A percentile compares a stretch with the other conserved stretches of the same genome.
Evolutionary conservation across 2,329 filamentous ascomycete species (phyloP).

Genomic region (Didymella keratinophila): DNA sequence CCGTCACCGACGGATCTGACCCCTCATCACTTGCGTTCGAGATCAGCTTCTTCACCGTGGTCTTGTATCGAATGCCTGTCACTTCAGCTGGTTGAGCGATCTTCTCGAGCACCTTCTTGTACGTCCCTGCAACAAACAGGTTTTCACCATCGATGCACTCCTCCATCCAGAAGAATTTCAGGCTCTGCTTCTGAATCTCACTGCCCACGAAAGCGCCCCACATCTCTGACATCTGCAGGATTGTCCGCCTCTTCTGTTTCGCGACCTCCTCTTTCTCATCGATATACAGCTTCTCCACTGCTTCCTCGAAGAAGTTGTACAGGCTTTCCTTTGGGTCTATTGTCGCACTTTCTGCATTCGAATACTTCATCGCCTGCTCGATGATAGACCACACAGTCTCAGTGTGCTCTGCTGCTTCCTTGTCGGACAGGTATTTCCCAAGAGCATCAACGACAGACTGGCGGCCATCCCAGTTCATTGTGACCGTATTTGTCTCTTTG

Average conservation of each 20-base stretch:
- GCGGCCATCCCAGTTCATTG: slow-evolving; percentile 62
- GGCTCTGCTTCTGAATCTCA: slow-evolving; percentile 68
- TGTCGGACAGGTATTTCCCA: slow-evolving; percentile 60
- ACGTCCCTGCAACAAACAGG: slow-evolving; percentile 68
- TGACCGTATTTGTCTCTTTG: slow-evolving; percentile 64
- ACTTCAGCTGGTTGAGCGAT: slow-evolving; percentile 66
- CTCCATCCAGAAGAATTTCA: slow-evolving; percentile 81
- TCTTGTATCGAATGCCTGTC: slow-evolving; percentile 62
- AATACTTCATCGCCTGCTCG: slow-evolving; percentile 71
- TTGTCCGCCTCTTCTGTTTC: slow-evolving; percentile 57
- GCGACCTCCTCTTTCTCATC: slow-evolving; percentile 48
- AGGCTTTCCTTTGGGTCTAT: slow-evolving; percentile 64
- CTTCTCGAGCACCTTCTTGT: slow-evolving; percentile 65
- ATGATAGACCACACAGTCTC: slow-evolving; percentile 73
- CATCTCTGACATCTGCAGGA: slow-evolving; percentile 65
- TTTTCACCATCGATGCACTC: slow-evolving; percentile 78
- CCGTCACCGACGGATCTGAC: slow-evolving; percentile 34
- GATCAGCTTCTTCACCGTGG: slow-evolving; percentile 56
- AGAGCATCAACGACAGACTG: slow-evolving; percentile 65
- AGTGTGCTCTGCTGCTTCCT: slow-evolving; percentile 51
- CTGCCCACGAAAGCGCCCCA: slow-evolving; percentile 78
- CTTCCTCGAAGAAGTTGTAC: slow-evolving; percentile 64
- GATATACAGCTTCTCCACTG: slow-evolving; percentile 55
- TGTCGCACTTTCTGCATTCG: slow-evolving; percentile 63
- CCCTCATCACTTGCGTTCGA: slow-evolving; percentile 25